Evolutionary conservation across 2,329 filamentous ascomycete genomes (phyloP), one percentile per base, ranked within the genome.

Genomic region (Chaetoscypha palmicola): DNA sequence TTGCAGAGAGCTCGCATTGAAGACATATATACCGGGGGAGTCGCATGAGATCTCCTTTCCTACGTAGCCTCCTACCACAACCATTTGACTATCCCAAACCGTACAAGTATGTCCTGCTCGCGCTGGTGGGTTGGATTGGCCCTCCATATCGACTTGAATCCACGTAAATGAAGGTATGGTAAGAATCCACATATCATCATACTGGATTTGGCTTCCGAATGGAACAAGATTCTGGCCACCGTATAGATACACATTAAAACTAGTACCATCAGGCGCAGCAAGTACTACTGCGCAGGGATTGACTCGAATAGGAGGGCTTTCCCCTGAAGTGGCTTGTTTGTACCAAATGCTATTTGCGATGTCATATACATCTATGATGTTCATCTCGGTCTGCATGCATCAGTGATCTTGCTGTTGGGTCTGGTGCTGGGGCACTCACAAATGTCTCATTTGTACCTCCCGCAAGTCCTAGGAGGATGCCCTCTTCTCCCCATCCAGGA

Each of bases 211-310:
- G 23, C 66, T 60, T 43, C 65, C 79, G 47, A 71, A 74, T 1
- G 84, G 83, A 20, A 77, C 70, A 1, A 89, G 68, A 51, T 85
- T 84, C 59, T 89, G 85, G 0, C 85, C 85, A 10, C 83, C 85
- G 57, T 83, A 89, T 66, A 89, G 74, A 64, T 89, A 87, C 34
- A 90, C 73, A 57, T 89, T 84, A 58, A 86, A 86, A 21, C 79
- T 84, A 14, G 79, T 83, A 7, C 83, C 83, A 57, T 86, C 83
- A 5, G 82, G 74, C 9, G 81, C 80, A 12, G 79, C 77, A 32
- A 78, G 81, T 14, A 84, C 75, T 0, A 81, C 79, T 9, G 82
- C 79, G 56, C 83, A 87, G 0, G 81, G 80, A 57, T 87, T 85
- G 17, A 87, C 83, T 16, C 83, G 74, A 40, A 83, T 78, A 0